Evolutionary conservation across 2,329 filamentous ascomycete species (phyloP).

Genomic region (Penicillium hesseltinei): DNA sequence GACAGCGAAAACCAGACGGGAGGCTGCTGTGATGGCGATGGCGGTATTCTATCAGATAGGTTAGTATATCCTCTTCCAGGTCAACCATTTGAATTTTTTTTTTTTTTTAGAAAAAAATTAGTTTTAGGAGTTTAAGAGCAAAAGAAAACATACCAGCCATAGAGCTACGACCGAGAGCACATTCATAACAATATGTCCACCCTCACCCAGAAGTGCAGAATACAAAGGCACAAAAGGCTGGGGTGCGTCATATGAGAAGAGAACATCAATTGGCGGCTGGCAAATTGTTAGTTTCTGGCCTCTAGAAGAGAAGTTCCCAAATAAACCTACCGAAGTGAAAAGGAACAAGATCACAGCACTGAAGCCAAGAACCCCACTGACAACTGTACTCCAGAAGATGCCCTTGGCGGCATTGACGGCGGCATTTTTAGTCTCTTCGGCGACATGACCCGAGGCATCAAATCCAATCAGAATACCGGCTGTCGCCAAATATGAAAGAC

Average conservation of each 20-base stretch:
- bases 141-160: conserved; percentile 18
- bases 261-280: neutral
- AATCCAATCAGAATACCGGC: conserved; percentile 61
- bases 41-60: conserved; percentile 51
- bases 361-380: conserved; percentile 56
- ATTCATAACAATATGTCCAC: conserved; percentile 62
- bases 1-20: conserved; percentile 61
- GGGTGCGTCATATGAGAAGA: conserved; percentile 46
- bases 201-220: conserved; percentile 54
- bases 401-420: conserved; percentile 55
- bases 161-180: conserved; percentile 43
- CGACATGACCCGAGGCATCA: conserved; percentile 60
- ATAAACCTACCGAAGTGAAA: conserved; percentile 48
- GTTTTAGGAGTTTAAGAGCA: too few species aligned
- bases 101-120: too few species aligned
- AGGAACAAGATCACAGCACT: conserved; percentile 58
- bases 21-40: conserved; percentile 58
- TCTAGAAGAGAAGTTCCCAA: neutral
- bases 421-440: conserved; percentile 61
- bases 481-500: conserved; percentile 60
- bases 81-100: neutral
- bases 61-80: neutral
- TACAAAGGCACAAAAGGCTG: conserved; percentile 61
- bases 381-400: conserved; percentile 61
- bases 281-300: neutral